Evolutionary conservation across 176 grass and related monocot species (phyloP).

Genomic region (Coix lacrymajobi): DNA sequence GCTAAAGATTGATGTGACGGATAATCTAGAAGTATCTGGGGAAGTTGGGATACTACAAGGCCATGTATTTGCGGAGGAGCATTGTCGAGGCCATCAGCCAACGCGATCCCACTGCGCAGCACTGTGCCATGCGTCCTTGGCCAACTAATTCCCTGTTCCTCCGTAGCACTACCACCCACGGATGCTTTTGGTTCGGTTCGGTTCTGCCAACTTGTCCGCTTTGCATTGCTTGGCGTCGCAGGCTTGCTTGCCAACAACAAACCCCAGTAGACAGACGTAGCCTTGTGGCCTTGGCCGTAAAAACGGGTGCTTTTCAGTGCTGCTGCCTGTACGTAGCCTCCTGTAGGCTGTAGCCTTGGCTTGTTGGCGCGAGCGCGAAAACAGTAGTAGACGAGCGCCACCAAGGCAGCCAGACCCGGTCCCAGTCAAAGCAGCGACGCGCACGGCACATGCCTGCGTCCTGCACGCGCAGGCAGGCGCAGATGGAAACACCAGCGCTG

Average conservation of each 20-base stretch:
- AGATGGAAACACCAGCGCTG: neutral
- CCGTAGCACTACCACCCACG: neutral
- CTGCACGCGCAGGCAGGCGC: conserved; percentile 3
- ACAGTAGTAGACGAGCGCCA: neutral
- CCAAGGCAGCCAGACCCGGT: too few species aligned
- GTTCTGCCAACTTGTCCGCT: neutral
- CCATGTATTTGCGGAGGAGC: too few species aligned
- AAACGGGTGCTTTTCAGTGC: too few species aligned
- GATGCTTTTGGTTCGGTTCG: too few species aligned
- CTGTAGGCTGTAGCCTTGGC: too few species aligned
- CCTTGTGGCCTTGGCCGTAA: neutral
- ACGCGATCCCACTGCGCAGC: too few species aligned
- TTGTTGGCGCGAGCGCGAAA: neutral
- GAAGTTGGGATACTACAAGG: too few species aligned
- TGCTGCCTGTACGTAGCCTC: neutral
- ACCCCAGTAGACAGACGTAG: neutral
- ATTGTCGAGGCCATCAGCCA: too few species aligned
- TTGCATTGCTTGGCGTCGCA: neutral
- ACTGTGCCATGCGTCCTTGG: too few species aligned
- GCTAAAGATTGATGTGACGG: too few species aligned
- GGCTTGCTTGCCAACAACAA: neutral
- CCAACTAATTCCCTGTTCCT: neutral
- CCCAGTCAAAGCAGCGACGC: neutral
- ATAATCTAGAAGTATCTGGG: too few species aligned
- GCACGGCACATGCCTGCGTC: neutral